These are phyloP conservation scores for Verruconis gallopava DNA, from an alignment of 2,329 filamentous ascomycete genomes.

Conservation along the genomic window DNA sequence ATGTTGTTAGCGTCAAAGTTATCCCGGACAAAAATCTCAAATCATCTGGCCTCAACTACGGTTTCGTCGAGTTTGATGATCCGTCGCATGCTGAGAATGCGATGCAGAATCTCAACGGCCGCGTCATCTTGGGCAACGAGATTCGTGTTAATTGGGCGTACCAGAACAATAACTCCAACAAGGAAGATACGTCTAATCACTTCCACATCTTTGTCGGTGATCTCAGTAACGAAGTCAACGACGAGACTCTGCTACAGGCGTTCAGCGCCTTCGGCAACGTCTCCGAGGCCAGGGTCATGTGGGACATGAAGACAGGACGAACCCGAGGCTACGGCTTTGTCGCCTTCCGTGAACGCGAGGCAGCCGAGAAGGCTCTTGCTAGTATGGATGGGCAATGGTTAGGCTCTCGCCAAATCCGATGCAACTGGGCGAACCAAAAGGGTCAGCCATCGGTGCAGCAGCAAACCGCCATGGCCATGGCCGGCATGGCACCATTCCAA, in stretches of 20 bases:
- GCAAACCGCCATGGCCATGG: constrained; percentile 90
- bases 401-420: constrained; percentile 91
- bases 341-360: constrained; percentile 83
- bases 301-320: constrained; percentile 99
- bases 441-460: constrained; percentile 98
- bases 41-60: constrained; percentile 74
- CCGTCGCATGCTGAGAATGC: constrained; percentile 91
- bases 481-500: constrained; percentile 96
- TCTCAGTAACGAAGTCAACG: constrained; percentile 95
- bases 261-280: constrained; percentile 94
- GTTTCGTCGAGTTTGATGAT: constrained; percentile 97
- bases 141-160: constrained; percentile 99
- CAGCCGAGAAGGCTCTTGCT: constrained; percentile 90
- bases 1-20: constrained; percentile 98
- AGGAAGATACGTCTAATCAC: constrained; percentile 95
- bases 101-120: constrained; percentile 92
- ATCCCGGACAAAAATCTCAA: constrained; percentile 99
- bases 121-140: constrained; percentile 87
- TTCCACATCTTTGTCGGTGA: constrained; percentile 99
- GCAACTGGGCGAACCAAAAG: constrained; percentile 99
- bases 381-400: constrained; percentile 99
- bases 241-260: constrained; percentile 83
- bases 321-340: constrained; percentile 97
- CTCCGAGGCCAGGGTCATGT: constrained; percentile 98
- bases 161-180: constrained; percentile 84